Percentiles rank a stretch among this genome's conserved stretches.
These are phyloP conservation scores for Aspergillus sp. DNA, from an alignment of 2,329 filamentous ascomycete genomes.

Conservation along the genomic window DNA sequence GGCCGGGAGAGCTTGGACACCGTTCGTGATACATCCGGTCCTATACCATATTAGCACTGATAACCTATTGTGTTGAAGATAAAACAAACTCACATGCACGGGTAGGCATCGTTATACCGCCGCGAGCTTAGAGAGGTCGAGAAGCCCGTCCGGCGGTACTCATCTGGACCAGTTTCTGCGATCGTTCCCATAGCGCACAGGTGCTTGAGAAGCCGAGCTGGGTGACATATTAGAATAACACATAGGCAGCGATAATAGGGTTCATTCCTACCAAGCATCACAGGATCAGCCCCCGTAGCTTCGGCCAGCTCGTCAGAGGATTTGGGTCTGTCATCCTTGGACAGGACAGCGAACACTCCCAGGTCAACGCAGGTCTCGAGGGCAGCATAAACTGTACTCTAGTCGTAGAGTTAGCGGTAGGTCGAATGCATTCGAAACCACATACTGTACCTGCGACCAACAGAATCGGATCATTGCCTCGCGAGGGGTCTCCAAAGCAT, in stretches of 20 bases:
- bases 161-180: conserved; percentile 28
- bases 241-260: not conserved
- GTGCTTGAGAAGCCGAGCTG: conserved; percentile 33
- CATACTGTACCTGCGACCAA: conserved; percentile 41
- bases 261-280: conserved; percentile 15
- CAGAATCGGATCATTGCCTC: conserved; percentile 49
- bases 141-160: conserved; percentile 33
- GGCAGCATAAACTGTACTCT: conserved; percentile 20
- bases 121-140: conserved; percentile 24
- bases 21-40: conserved; percentile 17
- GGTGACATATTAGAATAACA: no score
- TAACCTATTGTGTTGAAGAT: no score
- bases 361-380: conserved; percentile 22
- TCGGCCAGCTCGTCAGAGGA: conserved; percentile 18
- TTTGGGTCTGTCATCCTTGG: conserved; percentile 21
- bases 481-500: conserved; percentile 44
- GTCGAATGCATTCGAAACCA: not conserved
- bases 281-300: conserved; percentile 16
- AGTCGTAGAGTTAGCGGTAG: not conserved
- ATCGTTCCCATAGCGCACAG: conserved; percentile 35
- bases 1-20: conserved; percentile 17
- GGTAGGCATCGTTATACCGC: conserved; percentile 24
- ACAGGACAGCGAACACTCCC: conserved; percentile 20
- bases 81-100: conserved; percentile 21
- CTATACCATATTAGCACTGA: conserved; percentile 2